Evolutionary conservation across 2,329 filamentous ascomycete genomes (phyloP).

Genomic region (Venturia effusa): DNA sequence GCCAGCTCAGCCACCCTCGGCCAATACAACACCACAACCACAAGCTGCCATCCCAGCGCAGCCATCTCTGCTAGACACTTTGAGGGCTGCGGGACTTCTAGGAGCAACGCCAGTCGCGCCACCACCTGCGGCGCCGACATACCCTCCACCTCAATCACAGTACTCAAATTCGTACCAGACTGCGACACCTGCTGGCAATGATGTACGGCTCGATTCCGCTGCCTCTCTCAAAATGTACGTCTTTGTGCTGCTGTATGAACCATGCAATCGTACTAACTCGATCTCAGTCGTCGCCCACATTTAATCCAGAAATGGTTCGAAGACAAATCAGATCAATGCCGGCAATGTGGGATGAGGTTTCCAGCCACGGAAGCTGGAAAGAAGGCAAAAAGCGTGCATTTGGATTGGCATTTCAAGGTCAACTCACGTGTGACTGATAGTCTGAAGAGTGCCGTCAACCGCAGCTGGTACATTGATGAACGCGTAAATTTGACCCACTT

Average conservation of each 20-base stretch:
- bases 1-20: neutral
- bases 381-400: slow-evolving; percentile 77
- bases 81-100: slow-evolving; percentile 6
- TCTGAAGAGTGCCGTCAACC: slow-evolving; percentile 74
- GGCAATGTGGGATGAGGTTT: slow-evolving; percentile 12
- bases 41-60: neutral
- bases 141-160: neutral
- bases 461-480: slow-evolving; percentile 92
- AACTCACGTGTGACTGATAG: slow-evolving; percentile 82
- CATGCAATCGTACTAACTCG: neutral
- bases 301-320: slow-evolving; percentile 69
- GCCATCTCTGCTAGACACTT: neutral
- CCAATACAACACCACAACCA: neutral
- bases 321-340: slow-evolving; percentile 59
- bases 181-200: neutral
- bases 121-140: neutral
- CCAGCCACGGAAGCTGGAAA: slow-evolving; percentile 57
- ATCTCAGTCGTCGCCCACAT: slow-evolving; percentile 59
- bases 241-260: neutral
- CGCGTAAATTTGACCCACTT: slow-evolving; percentile 43
- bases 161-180: neutral
- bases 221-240: slow-evolving; percentile 12
- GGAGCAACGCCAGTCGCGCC: slow-evolving; percentile 1
- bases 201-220: slow-evolving; percentile 8
- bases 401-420: slow-evolving; percentile 97